These are phyloP conservation scores for Fraxinus sp. DNA, from an alignment of 305 asterid genomes.

Conservation along the genomic window DNA sequence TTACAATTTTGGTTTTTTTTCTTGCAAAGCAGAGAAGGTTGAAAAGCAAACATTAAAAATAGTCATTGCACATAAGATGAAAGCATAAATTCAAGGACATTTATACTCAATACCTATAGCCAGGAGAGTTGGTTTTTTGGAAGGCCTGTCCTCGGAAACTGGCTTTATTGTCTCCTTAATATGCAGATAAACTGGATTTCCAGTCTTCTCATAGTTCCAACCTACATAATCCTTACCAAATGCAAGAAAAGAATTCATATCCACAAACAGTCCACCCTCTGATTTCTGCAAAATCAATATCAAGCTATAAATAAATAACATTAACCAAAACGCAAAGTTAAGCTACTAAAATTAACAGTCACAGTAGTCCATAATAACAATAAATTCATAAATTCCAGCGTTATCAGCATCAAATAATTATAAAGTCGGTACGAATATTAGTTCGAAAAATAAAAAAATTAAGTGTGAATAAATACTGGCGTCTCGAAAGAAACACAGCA, in stretches of 20 bases:
- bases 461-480: slow-evolving; percentile 55
- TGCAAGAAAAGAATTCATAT: slow-evolving; percentile 86
- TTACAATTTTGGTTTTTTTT: background rate
- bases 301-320: background rate
- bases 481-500: slow-evolving; percentile 92
- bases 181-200: slow-evolving; percentile 86
- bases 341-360: background rate
- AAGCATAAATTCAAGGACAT: slow-evolving; percentile 1
- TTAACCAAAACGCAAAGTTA: background rate
- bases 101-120: slow-evolving; percentile 67
- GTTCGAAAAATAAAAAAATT: background rate
- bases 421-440: background rate
- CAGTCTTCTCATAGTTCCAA: slow-evolving; percentile 92
- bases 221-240: slow-evolving; percentile 86
- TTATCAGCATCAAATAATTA: background rate
- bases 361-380: slow-evolving; percentile 28
- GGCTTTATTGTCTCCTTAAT: slow-evolving; percentile 67
- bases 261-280: slow-evolving; percentile 85
- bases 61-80: slow-evolving; percentile 6
- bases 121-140: slow-evolving; percentile 87
- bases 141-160: slow-evolving; percentile 86
- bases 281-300: slow-evolving; percentile 58
- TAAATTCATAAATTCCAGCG: slow-evolving; percentile 13
- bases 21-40: background rate
- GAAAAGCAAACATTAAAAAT: background rate